Evolutionary conservation across 2,329 filamentous ascomycete genomes (phyloP).

Genomic region (Scedosporium aurantiacum): DNA sequence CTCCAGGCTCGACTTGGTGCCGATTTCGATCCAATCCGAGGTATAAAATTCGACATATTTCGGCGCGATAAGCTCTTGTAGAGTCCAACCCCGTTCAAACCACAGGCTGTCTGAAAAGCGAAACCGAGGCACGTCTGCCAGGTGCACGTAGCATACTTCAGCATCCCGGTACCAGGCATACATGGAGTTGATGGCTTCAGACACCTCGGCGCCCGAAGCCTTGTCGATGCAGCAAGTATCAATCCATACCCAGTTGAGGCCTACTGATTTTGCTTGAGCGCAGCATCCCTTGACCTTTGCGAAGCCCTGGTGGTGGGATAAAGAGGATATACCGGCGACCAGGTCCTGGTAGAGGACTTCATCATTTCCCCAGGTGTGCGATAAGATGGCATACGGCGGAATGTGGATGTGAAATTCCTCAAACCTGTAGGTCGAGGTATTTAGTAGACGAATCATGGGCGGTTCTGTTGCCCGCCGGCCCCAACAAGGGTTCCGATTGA

Average conservation of each 20-base stretch:
- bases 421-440: constrained; percentile 3
- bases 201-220: constrained; percentile 15
- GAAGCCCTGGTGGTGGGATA: constrained; percentile 8
- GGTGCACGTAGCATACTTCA: constrained; percentile 17
- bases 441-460: constrained; percentile 5
- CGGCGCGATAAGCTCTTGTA: constrained; percentile 21
- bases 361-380: constrained; percentile 19
- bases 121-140: constrained; percentile 14
- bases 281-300: constrained; percentile 13
- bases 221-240: constrained; percentile 21
- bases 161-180: constrained; percentile 16
- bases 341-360: constrained; percentile 17
- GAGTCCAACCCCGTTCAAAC: constrained; percentile 17
- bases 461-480: neutral
- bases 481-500: too few species aligned
- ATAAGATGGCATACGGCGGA: constrained; percentile 20
- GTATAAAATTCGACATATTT: constrained; percentile 18
- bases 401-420: constrained; percentile 11
- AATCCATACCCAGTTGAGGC: constrained; percentile 17
- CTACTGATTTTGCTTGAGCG: constrained; percentile 11
- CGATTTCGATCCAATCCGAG: constrained; percentile 15
- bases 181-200: constrained; percentile 18
- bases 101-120: constrained; percentile 12
- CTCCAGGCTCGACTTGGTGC: constrained; percentile 13
- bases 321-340: constrained; percentile 6